Conservation (phyloP, 768 basidiomycete genomes). For the Mycena olivaceomarginata region DNA sequence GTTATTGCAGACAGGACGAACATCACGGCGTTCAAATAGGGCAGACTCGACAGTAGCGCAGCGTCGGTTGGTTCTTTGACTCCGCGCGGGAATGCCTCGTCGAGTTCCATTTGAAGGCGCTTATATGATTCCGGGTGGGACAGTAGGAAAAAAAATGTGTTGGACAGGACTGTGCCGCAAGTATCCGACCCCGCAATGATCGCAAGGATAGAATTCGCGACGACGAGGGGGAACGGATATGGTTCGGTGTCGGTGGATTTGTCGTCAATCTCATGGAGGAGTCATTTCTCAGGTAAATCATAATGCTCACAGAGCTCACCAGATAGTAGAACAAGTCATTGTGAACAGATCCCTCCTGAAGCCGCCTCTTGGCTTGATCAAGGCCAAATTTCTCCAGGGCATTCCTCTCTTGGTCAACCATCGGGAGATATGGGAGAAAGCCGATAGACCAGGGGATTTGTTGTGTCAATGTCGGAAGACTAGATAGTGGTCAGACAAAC, state of each 20-base stretch:
- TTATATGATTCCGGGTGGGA: not conserved
- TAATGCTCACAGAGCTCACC: no score
- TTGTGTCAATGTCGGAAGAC: constrained; percentile 25
- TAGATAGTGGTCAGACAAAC: not conserved
- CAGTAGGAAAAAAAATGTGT: not conserved
- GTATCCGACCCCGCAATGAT: not conserved
- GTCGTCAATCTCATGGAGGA: not conserved
- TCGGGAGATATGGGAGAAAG: constrained; percentile 8
- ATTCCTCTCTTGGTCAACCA: constrained; percentile 11
- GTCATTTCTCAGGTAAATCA: no score
- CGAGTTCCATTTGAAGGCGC: not conserved
- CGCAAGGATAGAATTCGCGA: not conserved
- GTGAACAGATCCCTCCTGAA: constrained; percentile 26
- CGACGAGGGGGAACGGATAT: not conserved
- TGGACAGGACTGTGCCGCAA: not conserved
- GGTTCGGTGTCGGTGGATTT: not conserved
- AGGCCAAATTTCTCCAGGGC: constrained; percentile 15
- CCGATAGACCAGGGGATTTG: constrained; percentile 27
- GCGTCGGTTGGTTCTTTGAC: not conserved
- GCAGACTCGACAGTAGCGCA: no score
- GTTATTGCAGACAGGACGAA: not conserved
- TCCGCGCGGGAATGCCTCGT: not conserved
- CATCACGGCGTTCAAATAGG: not conserved
- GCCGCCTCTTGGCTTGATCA: constrained; percentile 24
- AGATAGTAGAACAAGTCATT: no score